phyloP scores from a whole-genome alignment of 345 rosid species.

The Murraya koenigii region DNA sequence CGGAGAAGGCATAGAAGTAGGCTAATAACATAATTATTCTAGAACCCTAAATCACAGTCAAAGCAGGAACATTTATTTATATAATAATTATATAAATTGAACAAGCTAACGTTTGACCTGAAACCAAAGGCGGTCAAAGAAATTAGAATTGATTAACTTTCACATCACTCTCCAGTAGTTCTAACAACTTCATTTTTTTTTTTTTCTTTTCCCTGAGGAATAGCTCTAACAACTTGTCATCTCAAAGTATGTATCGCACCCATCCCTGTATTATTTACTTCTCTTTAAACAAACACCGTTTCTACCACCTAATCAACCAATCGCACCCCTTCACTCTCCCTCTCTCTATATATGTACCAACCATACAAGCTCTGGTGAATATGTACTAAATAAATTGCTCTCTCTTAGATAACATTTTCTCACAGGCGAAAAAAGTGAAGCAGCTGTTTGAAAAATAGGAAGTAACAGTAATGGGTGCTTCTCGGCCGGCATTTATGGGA shows the following conservation, averaged over 20 bases:
- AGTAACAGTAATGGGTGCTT: conserved; percentile 22
- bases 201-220: too few species aligned
- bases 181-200: not conserved
- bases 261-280: not conserved
- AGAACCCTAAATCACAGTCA: too few species aligned
- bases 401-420: not conserved
- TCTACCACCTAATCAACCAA: conserved; percentile 27
- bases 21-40: too few species aligned
- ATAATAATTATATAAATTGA: too few species aligned
- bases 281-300: not conserved
- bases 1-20: too few species aligned
- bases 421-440: not conserved
- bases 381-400: not conserved
- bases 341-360: conserved; percentile 29
- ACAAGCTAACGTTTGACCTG: conserved; percentile 28
- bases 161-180: conserved; percentile 75
- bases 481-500: conserved; percentile 17
- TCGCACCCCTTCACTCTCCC: not conserved
- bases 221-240: conserved; percentile 60
- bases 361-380: conserved; percentile 18
- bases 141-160: conserved; percentile 51
- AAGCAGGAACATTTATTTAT: too few species aligned
- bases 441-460: not conserved
- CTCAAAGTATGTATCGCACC: not conserved
- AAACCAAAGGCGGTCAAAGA: conserved; percentile 43